phyloP scores from a whole-genome alignment of 495 filamentous ascomycete genomes.

The Penicillium arizonense region DNA sequence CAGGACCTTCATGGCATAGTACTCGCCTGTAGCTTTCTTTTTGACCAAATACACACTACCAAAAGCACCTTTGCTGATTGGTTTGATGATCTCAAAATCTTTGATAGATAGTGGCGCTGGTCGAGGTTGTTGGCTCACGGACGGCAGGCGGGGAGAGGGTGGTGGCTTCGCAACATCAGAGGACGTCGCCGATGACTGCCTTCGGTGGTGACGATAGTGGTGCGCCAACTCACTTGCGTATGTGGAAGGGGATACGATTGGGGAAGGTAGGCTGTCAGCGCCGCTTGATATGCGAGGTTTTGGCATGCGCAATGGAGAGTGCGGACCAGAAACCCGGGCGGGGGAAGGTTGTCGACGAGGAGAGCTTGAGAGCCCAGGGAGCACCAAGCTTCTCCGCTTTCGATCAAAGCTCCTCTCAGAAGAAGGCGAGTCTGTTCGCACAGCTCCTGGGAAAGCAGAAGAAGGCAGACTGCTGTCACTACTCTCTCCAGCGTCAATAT shows the following conservation, averaged over 20 bases:
- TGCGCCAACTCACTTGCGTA: constrained; percentile 72
- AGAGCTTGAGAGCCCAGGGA: constrained; percentile 67
- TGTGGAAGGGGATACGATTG: constrained; percentile 84
- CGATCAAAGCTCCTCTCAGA: constrained; percentile 83
- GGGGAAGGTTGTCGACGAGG: constrained; percentile 86
- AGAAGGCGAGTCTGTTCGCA: constrained; percentile 83
- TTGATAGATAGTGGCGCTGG: constrained; percentile 94
- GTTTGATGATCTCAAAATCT: constrained; percentile 99
- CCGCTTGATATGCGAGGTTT: constrained; percentile 79
- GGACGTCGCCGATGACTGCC: constrained; percentile 86
- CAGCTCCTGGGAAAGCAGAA: constrained; percentile 64
- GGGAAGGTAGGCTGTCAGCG: constrained; percentile 76
- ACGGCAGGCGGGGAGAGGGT: constrained; percentile 75
- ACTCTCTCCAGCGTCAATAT: constrained; percentile 73
- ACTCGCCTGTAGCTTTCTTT: constrained; percentile 97
- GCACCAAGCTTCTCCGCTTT: constrained; percentile 78
- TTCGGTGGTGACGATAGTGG: constrained; percentile 72
- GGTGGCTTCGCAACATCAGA: constrained; percentile 70
- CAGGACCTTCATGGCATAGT: constrained; percentile 96
- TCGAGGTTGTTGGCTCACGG: constrained; percentile 69
- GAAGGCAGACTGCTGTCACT: constrained; percentile 92
- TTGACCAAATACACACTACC: constrained; percentile 97
- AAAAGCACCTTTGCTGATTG: constrained; percentile 98
- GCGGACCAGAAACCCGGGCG: constrained; percentile 67
- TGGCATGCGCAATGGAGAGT: constrained; percentile 81